These are phyloP conservation scores for Asterionellopsis glacialis DNA, from an alignment of 108 stramenopile species.

Conservation along the genomic window DNA sequence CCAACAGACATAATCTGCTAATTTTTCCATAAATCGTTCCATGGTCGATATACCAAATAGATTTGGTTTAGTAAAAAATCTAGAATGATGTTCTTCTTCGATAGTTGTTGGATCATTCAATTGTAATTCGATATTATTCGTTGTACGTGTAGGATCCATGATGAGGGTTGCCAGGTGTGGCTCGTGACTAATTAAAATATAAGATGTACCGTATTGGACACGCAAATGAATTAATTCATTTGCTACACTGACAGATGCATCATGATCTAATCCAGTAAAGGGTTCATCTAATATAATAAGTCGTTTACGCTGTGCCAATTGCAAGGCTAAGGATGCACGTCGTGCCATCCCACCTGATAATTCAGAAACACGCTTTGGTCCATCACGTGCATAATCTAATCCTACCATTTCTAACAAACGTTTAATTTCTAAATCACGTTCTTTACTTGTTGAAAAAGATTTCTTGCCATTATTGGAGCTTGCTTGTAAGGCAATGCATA, in stretches of 20 bases:
- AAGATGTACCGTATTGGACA: conserved; percentile 40
- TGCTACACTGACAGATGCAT: conserved; percentile 57
- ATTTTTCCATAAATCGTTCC: conserved; percentile 51
- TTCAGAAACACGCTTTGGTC: conserved; percentile 52
- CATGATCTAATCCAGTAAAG: conserved; percentile 67
- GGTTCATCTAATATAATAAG: conserved; percentile 81
- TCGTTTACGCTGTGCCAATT: conserved; percentile 75
- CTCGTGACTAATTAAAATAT: conserved; percentile 75
- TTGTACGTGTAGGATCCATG: conserved; percentile 30
- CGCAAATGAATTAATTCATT: conserved; percentile 60
- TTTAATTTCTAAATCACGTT: conserved; percentile 34
- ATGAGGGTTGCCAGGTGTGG: conserved; percentile 64
- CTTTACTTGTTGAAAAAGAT: not conserved
- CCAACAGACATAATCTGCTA: conserved; percentile 62
- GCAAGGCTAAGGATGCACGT: conserved; percentile 71
- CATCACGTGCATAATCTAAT: conserved; percentile 63
- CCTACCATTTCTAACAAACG: conserved; percentile 68
- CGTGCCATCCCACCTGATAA: conserved; percentile 83
- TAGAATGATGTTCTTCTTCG: not conserved
- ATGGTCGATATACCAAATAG: conserved; percentile 40
- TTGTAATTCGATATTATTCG: not conserved
- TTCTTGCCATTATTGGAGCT: not conserved
- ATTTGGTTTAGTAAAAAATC: conserved; percentile 1
- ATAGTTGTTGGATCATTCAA: conserved; percentile 15
- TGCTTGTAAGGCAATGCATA: conserved; percentile 49